Evolutionary conservation across 176 grass and related monocot species (phyloP), one percentile per base, ranked within the genome.

Genomic region (Carex littledalei): DNA sequence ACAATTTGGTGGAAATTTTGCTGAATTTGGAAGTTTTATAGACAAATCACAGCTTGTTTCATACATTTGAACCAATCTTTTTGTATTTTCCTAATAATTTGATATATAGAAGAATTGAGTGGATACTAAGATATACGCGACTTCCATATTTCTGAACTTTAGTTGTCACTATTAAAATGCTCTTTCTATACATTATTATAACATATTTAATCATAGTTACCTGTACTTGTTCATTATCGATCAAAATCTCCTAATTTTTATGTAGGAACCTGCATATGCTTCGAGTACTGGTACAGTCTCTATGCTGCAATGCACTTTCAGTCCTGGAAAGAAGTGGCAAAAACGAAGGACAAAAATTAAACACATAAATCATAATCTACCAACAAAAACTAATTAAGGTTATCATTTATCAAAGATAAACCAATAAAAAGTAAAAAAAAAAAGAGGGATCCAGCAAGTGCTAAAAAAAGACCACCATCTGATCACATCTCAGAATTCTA

Each of bases 1-100:
- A 66, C 4, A 49, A 70, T 55, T 81, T 86, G 62, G 58, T 81
- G 59, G 29, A 68, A 18, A 61, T 67, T 67, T 80, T 86, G 26
- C 16, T 81, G 63, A 26, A 70, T 20, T 80, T 86, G 60, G 74
- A 86, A 45, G 81, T 83, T 66, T 18, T 21, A 11, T 83, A 83
- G 37, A 68, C 21, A 24, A 32, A 78, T 17, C 13, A 41, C 43
- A 78, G 22, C 24, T 71, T 18, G 17, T 78, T 78, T 32, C 24
- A 32, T 16, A 77, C 18, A 49, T 56, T 55, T 13, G 2, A 5
- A 1, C 21, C 14, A 6, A 77, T 56, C 10, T 77, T 3, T 9
- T 54, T 39, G 45, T 54, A 2, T 0, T 17, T 55, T 7, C 0
- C 29, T 77, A 55, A 56, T 78, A 55, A 17, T 34, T 78, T 31